These are phyloP conservation scores for Claviceps cyperi DNA, from an alignment of 2,329 filamentous ascomycete species.

Conservation along the genomic window DNA sequence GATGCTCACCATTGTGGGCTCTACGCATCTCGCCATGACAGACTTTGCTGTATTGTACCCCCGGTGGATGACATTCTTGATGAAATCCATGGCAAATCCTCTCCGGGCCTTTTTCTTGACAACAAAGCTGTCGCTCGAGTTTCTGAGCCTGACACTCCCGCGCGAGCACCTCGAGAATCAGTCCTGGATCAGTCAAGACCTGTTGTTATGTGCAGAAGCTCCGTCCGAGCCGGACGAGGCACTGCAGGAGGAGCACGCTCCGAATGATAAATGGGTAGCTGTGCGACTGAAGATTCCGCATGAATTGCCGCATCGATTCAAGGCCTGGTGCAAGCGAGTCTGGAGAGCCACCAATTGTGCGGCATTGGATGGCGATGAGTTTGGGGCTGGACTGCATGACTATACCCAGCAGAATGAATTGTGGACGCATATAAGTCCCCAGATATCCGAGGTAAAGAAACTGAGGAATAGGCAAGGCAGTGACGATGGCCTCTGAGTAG, in stretches of 20 bases:
- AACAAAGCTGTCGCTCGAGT: conserved; percentile 47
- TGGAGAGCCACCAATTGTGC: conserved; percentile 7
- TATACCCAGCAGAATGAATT: conserved; percentile 11
- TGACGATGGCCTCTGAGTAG: background rate
- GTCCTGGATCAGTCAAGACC: conserved; percentile 37
- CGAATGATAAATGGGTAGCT: conserved; percentile 43
- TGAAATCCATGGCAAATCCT: conserved; percentile 51
- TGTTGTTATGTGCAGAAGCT: conserved; percentile 30
- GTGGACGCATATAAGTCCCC: conserved; percentile 13
- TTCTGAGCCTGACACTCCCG: conserved; percentile 39
- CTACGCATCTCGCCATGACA: conserved; percentile 50
- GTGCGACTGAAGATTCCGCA: conserved; percentile 42
- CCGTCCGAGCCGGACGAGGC: conserved; percentile 23
- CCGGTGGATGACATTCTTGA: conserved; percentile 38
- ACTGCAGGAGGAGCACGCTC: conserved; percentile 37
- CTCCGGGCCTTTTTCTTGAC: conserved; percentile 48
- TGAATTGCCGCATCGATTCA: conserved; percentile 37
- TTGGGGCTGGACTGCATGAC: conserved; percentile 9
- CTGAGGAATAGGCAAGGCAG: background rate
- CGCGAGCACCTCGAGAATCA: conserved; percentile 30
- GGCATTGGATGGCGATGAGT: conserved; percentile 2
- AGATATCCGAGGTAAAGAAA: conserved; percentile 1
- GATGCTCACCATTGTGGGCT: conserved; percentile 41
- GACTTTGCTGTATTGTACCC: conserved; percentile 54
- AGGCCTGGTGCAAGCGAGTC: conserved; percentile 27